Percentiles rank a stretch among this genome's conserved stretches.
Evolutionary conservation across 805 yeast genomes (phyloP).

Genomic region (Pichia sporocuriosa): DNA sequence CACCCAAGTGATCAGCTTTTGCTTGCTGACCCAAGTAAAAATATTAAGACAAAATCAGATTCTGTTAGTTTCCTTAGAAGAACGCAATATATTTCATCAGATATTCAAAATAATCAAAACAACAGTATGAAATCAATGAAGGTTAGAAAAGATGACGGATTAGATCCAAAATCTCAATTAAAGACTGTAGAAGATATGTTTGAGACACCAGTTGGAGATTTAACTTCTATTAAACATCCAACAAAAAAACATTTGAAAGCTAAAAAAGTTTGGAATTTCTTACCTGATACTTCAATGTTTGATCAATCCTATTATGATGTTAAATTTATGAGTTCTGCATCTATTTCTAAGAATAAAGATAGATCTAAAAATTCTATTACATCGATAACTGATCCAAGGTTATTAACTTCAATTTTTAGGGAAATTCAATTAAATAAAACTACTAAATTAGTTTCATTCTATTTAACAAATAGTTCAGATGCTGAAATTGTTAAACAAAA

Average conservation of each 20-base stretch:
- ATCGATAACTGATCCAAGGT: slow-evolving; percentile 28
- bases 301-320: slow-evolving; percentile 67
- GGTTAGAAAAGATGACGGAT: slow-evolving; percentile 29
- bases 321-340: slow-evolving; percentile 55
- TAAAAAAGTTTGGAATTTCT: slow-evolving; percentile 66
- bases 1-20: slow-evolving; percentile 75
- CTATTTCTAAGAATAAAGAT: slow-evolving; percentile 33
- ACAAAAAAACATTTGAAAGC: slow-evolving; percentile 66
- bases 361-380: slow-evolving; percentile 29
- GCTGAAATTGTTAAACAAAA: slow-evolving; percentile 37
- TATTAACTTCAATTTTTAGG: slow-evolving; percentile 60
- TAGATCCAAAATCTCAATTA: slow-evolving; percentile 59
- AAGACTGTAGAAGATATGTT: slow-evolving; percentile 74
- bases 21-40: slow-evolving; percentile 69
- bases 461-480: slow-evolving; percentile 39
- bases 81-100: slow-evolving; percentile 84
- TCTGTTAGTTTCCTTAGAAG: slow-evolving; percentile 67
- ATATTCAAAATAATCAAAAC: slow-evolving; percentile 18
- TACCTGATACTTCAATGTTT: slow-evolving; percentile 89
- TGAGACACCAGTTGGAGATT: slow-evolving; percentile 38
- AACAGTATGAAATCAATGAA: slow-evolving; percentile 20
- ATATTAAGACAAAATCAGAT: slow-evolving; percentile 33
- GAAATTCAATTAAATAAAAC: slow-evolving; percentile 67
- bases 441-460: slow-evolving; percentile 64
- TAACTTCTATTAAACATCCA: slow-evolving; percentile 59